Percentiles rank a stretch among this genome's conserved stretches.
These are phyloP conservation scores for Leucocoprinus sp. DNA, from an alignment of 768 basidiomycete species.

Conservation along the genomic window DNA sequence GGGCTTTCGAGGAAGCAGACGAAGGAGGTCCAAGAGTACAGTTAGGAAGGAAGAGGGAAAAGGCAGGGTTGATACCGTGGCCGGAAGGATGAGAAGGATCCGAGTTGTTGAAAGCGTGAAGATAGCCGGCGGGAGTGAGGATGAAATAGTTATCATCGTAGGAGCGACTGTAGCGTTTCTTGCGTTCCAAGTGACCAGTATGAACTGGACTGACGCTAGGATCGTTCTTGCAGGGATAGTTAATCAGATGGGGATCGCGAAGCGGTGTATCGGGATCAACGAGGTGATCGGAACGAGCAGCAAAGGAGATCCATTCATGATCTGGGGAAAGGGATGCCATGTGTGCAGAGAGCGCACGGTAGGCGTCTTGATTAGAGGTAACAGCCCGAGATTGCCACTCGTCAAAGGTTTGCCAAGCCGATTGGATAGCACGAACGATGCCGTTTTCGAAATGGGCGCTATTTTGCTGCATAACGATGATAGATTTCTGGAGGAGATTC, in stretches of 20 bases:
- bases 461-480: conserved; percentile 98
- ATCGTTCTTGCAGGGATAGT: conserved; percentile 89
- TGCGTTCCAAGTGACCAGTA: conserved; percentile 85
- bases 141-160: conserved; percentile 87
- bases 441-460: conserved; percentile 96
- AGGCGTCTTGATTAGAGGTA: conserved; percentile 63
- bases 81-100: conserved; percentile 47
- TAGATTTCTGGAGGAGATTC: conserved; percentile 94
- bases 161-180: conserved; percentile 86
- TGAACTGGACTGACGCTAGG: conserved; percentile 81
- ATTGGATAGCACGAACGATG: conserved; percentile 90
- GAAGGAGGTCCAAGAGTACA: conserved; percentile 95
- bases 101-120: conserved; percentile 82
- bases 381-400: conserved; percentile 88
- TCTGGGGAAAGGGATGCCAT: conserved; percentile 81
- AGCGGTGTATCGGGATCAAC: conserved; percentile 96
- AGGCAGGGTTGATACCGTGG: conserved; percentile 50
- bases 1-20: conserved; percentile 50
- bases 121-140: conserved; percentile 91
- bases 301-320: conserved; percentile 93
- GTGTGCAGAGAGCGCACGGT: conserved; percentile 57
- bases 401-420: conserved; percentile 95
- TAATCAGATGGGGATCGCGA: conserved; percentile 64
- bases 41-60: conserved; percentile 85
- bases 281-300: conserved; percentile 87